Percentiles rank a stretch among this genome's conserved stretches.
phyloP scores from a whole-genome alignment of 2,329 filamentous ascomycete genomes.

The Arachnopeziza araneosa region DNA sequence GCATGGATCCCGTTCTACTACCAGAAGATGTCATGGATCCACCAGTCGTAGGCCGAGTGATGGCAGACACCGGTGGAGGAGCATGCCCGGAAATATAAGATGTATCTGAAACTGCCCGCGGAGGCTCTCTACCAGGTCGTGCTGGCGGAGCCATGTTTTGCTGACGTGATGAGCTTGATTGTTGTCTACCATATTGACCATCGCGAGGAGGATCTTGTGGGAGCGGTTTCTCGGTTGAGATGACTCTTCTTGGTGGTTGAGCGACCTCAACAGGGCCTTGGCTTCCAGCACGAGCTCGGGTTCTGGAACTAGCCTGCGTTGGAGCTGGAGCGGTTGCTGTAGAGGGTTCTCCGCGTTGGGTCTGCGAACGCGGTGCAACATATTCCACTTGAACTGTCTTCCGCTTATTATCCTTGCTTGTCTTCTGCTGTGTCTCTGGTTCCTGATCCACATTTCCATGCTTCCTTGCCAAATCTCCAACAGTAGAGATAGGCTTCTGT shows the following conservation, averaged over 20 bases:
- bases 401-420: constrained; percentile 76
- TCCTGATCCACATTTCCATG: constrained; percentile 69
- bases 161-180: constrained; percentile 26
- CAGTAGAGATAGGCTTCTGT: constrained; percentile 45
- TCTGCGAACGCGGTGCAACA: constrained; percentile 84
- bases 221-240: constrained; percentile 51
- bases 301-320: constrained; percentile 35
- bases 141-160: constrained; percentile 40
- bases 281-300: constrained; percentile 49
- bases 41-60: constrained; percentile 68
- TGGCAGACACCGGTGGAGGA: constrained; percentile 34
- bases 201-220: constrained; percentile 50
- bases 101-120: constrained; percentile 50
- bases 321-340: constrained; percentile 29
- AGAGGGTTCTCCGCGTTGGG: constrained; percentile 53
- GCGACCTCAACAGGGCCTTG: constrained; percentile 45
- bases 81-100: constrained; percentile 47
- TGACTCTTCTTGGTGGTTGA: constrained; percentile 29
- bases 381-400: constrained; percentile 97
- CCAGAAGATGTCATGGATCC: constrained; percentile 68
- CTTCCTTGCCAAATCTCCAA: constrained; percentile 64
- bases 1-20: constrained; percentile 38
- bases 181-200: constrained; percentile 38
- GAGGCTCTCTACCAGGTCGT: constrained; percentile 44
- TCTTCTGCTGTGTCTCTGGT: constrained; percentile 58